phyloP scores from a whole-genome alignment of 805 yeast species.

The Sugiyamaella mastotermitis region DNA sequence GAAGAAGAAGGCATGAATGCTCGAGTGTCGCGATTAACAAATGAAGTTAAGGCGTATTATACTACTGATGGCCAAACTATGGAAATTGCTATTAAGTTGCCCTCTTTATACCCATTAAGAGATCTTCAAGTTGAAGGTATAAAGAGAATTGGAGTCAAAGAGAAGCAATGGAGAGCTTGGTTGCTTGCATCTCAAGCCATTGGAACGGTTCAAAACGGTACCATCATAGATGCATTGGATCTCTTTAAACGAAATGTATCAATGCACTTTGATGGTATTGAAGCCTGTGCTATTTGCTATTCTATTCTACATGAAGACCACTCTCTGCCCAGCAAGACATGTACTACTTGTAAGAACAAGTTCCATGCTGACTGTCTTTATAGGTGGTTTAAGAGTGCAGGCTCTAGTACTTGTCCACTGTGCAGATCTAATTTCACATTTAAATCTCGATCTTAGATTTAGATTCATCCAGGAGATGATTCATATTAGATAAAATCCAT shows the following conservation, averaged over 20 bases:
- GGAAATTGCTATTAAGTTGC: slow-evolving; percentile 72
- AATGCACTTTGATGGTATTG: slow-evolving; percentile 86
- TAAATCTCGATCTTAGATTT: too few relatives aligned
- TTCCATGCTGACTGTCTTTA: slow-evolving; percentile 94
- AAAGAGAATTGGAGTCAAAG: slow-evolving; percentile 79
- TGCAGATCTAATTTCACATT: slow-evolving; percentile 73
- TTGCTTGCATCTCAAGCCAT: slow-evolving; percentile 82
- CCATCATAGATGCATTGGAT: slow-evolving; percentile 57
- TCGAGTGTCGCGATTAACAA: slow-evolving; percentile 52
- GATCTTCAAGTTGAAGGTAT: slow-evolving; percentile 74
- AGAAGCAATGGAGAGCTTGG: slow-evolving; percentile 94
- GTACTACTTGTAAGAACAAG: slow-evolving; percentile 86
- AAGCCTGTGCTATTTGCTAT: slow-evolving; percentile 96
- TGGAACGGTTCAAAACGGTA: slow-evolving; percentile 50
- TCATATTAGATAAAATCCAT: too few relatives aligned
- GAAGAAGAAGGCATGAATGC: slow-evolving; percentile 41
- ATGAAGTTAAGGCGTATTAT: slow-evolving; percentile 68
- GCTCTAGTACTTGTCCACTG: slow-evolving; percentile 87
- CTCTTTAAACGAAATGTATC: slow-evolving; percentile 68
- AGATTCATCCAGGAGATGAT: too few relatives aligned
- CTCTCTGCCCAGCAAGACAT: slow-evolving; percentile 80
- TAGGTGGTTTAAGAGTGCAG: slow-evolving; percentile 96
- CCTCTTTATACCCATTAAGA: slow-evolving; percentile 70
- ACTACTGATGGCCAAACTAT: slow-evolving; percentile 81
- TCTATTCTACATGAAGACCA: slow-evolving; percentile 86